A percentile compares a stretch with the other conserved stretches of the same genome.
Evolutionary conservation across 2,329 filamentous ascomycete species (phyloP).

Genomic region (Fusarium verrucosum): DNA sequence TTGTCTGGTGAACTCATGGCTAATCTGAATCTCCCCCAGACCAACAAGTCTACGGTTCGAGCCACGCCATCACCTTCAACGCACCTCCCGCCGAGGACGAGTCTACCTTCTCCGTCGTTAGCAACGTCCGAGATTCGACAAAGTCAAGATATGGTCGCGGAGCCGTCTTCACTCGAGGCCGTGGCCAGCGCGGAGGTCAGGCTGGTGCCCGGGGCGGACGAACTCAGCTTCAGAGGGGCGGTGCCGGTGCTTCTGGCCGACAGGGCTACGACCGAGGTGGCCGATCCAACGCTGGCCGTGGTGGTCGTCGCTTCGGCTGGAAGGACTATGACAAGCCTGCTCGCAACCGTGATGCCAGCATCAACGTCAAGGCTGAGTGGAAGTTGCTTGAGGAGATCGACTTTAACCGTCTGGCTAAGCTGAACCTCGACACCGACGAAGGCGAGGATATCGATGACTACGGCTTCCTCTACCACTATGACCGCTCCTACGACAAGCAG

Average conservation of each 20-base stretch:
- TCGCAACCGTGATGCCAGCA: conserved; percentile 93
- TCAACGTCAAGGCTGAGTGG: conserved; percentile 97
- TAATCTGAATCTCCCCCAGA: conserved; percentile 61
- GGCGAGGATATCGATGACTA: conserved; percentile 96
- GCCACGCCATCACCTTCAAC: conserved; percentile 85
- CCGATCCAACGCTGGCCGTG: conserved; percentile 72
- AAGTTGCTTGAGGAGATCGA: conserved; percentile 97
- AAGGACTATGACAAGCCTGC: conserved; percentile 99
- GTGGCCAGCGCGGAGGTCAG: conserved; percentile 78
- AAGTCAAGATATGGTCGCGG: conserved; percentile 91
- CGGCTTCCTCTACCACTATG: conserved; percentile 98
- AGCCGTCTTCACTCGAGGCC: conserved; percentile 87
- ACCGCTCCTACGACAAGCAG: conserved; percentile 92
- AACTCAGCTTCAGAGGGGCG: conserved; percentile 74
- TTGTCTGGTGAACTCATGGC: conserved; percentile 6
- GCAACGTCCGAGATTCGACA: conserved; percentile 86
- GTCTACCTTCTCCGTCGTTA: conserved; percentile 96
- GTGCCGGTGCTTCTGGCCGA: conserved; percentile 67
- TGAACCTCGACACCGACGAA: conserved; percentile 93
- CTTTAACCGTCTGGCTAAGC: conserved; percentile 92
- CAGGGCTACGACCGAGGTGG: conserved; percentile 74
- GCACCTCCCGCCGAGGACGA: conserved; percentile 95
- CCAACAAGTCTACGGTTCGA: conserved; percentile 95
- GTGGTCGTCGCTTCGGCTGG: conserved; percentile 93
- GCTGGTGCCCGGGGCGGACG: conserved; percentile 69